Base-by-base conservation (phyloP, 257 asterid genomes). In the Phtheirospermum japonicum region DNA sequence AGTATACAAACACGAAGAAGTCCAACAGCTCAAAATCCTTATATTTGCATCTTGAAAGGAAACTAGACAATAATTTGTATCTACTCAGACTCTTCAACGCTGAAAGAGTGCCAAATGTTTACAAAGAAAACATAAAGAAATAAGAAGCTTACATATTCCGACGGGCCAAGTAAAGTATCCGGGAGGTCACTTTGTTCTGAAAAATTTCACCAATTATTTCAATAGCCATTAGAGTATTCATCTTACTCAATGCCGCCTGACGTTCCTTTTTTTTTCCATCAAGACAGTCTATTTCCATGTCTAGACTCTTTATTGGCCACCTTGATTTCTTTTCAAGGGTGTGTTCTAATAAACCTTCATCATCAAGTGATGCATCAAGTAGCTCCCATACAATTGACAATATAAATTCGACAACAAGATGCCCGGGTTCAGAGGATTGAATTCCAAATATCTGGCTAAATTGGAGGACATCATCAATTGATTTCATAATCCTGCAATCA, bases 351-450 rank as follows among this genome's bases (percentile, higher is more conserved):
- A 93, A 69, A 54, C 87, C 87, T 56, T 93, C 97, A 59, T 93
- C 99, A 43, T 87, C 97, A 68, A 93, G 96, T 9, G 96, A 87
- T 33, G 99, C 92, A 83, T 93, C 97, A 62, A 93, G 85, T 63
- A 93, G 81, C 76, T 69, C 77, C 99, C 99, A 93, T 59, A 85
- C 95, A 63, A 75, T 78, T 43, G 95, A 60, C 64, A 93, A 76
- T 69, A 93, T 62, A 69, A 81, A 85, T 63, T 71, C 86, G 67
- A 83, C 97, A 58, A 93, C 59, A 50, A 85, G 73, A 64, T 79
- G 40, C 82, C 97, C 97, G 32, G 94, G 82, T 71, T 89, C 96
- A 69, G 83, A 77, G 65, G 87, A 79, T 63, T 71, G 80, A 70
- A 83, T 73, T 45, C 85, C 94, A 65, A 77, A 87, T 50, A 82